Base-by-base conservation (phyloP, 331 rosid species). In the Erythrophleum ivorense region DNA sequence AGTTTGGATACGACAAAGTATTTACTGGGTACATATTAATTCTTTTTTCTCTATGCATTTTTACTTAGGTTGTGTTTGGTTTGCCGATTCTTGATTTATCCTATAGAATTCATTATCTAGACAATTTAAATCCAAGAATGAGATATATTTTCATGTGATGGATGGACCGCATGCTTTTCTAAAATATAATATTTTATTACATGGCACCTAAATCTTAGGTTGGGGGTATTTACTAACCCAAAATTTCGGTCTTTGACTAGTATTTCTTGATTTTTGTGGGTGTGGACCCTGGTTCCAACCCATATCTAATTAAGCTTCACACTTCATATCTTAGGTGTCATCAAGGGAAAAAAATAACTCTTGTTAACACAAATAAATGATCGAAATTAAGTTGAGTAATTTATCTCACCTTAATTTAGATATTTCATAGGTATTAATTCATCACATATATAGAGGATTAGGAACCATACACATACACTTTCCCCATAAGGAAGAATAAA, bases 221-320 rank as follows among this genome's bases (percentile, higher is more conserved):
- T 53, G 78, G 69, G 87, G 80, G 84, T 80, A 24, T 87, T 72
- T 77, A 57, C 46, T 76, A 71, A 76, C 69, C 88, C 89, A 54
- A 81, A 38, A 38, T 80, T 45, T 68, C 19, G 55, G 81, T 54
- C 59, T 81, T 87, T 85, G 86, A 87, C 88, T 83, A 76, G 62
- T 57, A 15, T 55, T 71, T 79, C 85, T 86, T 67, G 74, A 41
- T 63, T 80, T 81, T 72, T 79, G 84, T 71, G 64, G 77, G 57
- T 2, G 82, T 72, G 85, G 85, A 75, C 86, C 81, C 84, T 67
- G 3, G 36, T 21, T n/a, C 49, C 58, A 21, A 40, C 58, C 12
- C 73, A 49, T 62, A n/a, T 11, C 58, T 71, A 21, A 18, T 79
- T 53, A 33, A 41, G 65, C 67, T 65, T 40, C 57, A 43, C 75